A percentile compares a stretch with the other conserved stretches of the same genome.
These are phyloP conservation scores for Gastrolobium bilobum DNA, from an alignment of 306 rosid species.

Conservation along the genomic window DNA sequence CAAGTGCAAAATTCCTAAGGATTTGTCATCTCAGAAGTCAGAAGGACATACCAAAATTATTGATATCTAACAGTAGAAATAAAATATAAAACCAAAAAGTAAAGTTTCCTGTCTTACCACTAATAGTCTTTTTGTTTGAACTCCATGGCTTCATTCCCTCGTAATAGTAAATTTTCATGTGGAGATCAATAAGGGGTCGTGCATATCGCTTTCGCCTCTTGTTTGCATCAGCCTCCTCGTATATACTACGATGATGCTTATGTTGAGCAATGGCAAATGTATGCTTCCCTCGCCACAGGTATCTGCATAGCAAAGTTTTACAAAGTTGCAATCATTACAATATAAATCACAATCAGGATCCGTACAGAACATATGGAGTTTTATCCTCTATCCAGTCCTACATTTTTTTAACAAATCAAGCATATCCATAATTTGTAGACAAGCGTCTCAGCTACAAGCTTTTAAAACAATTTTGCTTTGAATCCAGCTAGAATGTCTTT, in stretches of 20 bases:
- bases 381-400: too few relatives aligned
- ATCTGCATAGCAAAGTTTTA: constrained; percentile 60
- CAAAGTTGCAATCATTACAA: constrained; percentile 29
- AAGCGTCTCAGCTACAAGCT: constrained; percentile 28
- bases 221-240: constrained; percentile 98
- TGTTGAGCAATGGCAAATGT: constrained; percentile 98
- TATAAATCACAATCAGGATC: constrained; percentile 30
- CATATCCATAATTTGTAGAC: neutral
- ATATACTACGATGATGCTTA: constrained; percentile 90
- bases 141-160: constrained; percentile 96
- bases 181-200: constrained; percentile 96
- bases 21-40: constrained; percentile 9
- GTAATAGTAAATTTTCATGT: constrained; percentile 91
- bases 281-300: constrained; percentile 90
- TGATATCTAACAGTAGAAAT: constrained; percentile 27
- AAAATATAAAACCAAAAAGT: constrained; percentile 33
- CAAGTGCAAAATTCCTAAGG: constrained; percentile 1
- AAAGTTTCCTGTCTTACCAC: constrained; percentile 70
- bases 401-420: too few relatives aligned
- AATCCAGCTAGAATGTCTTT: neutral
- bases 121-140: constrained; percentile 68
- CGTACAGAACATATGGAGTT: neutral
- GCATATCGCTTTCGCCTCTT: constrained; percentile 98
- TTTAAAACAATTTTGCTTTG: constrained; percentile 25
- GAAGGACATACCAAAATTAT: constrained; percentile 31